phyloP scores from a whole-genome alignment of 768 basidiomycete genomes.

The Psilocybe azurescens region DNA sequence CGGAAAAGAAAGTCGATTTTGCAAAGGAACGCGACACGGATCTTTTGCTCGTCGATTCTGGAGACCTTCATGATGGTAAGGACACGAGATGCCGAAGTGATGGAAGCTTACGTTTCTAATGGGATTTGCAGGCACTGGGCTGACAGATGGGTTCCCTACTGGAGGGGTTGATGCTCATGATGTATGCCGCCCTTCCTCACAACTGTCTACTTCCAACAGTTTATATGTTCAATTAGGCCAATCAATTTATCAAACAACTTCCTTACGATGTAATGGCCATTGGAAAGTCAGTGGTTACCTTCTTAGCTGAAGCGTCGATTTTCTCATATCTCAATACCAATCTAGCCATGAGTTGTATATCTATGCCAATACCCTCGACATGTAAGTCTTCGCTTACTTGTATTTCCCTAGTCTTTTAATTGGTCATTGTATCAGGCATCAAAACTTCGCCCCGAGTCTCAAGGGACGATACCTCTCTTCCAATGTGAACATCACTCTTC shows the following conservation, averaged over 20 bases:
- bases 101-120: neutral
- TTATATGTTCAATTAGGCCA: slow-evolving; percentile 48
- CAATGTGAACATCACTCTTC: slow-evolving; percentile 84
- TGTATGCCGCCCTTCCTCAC: slow-evolving; percentile 38
- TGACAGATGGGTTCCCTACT: slow-evolving; percentile 75
- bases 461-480: slow-evolving; percentile 80
- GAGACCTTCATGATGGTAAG: slow-evolving; percentile 73
- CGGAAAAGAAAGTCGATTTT: neutral
- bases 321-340: neutral
- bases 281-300: slow-evolving; percentile 65
- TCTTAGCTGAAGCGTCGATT: neutral
- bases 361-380: slow-evolving; percentile 69
- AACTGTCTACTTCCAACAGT: neutral
- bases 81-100: neutral
- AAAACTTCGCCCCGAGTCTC: slow-evolving; percentile 69
- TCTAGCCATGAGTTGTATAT: slow-evolving; percentile 80
- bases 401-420: neutral
- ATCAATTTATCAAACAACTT: slow-evolving; percentile 71
- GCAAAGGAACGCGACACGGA: slow-evolving; percentile 73
- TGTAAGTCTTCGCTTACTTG: slow-evolving; percentile 40
- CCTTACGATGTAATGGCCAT: slow-evolving; percentile 86
- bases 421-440: slow-evolving; percentile 42
- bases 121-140: slow-evolving; percentile 62
- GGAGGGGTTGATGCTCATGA: slow-evolving; percentile 79
- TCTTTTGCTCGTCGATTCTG: slow-evolving; percentile 83